Evolutionary conservation across 2,329 filamentous ascomycete genomes (phyloP).

Genomic region (Sarocladiaceae sp.): DNA sequence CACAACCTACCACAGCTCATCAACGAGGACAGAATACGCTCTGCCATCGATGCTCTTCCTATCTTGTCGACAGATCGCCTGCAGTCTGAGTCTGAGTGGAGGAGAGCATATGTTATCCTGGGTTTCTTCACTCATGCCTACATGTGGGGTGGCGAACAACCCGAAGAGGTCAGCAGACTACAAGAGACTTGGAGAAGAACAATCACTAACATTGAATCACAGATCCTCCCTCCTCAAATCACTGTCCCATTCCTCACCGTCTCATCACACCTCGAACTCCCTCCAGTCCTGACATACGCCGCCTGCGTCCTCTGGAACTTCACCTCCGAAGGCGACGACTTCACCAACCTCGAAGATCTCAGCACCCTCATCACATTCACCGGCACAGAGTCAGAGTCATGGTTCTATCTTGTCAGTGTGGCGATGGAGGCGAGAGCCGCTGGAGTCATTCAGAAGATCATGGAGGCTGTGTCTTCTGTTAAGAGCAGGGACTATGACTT

Average conservation of each 20-base stretch:
- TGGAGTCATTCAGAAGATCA: slow-evolving; percentile 70
- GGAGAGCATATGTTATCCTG: slow-evolving; percentile 74
- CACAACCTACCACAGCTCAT: slow-evolving; percentile 65
- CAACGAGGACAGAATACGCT: slow-evolving; percentile 58
- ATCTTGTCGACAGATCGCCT: slow-evolving; percentile 64
- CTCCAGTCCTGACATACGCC: slow-evolving; percentile 87
- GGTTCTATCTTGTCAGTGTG: slow-evolving; percentile 89
- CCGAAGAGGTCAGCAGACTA: slow-evolving; percentile 61
- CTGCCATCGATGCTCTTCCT: slow-evolving; percentile 61
- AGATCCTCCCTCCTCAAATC: slow-evolving; percentile 69
- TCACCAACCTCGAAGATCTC: slow-evolving; percentile 65
- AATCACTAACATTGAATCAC: background rate
- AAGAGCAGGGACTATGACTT: slow-evolving; percentile 53
- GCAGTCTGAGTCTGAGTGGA: slow-evolving; percentile 66
- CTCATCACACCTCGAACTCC: slow-evolving; percentile 71
- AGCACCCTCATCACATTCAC: slow-evolving; percentile 78
- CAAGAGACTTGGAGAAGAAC: background rate
- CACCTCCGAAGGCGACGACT: slow-evolving; percentile 46
- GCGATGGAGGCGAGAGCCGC: slow-evolving; percentile 84
- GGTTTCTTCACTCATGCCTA: slow-evolving; percentile 80
- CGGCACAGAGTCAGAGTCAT: slow-evolving; percentile 83
- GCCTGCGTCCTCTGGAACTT: slow-evolving; percentile 90
- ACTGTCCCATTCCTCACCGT: slow-evolving; percentile 72
- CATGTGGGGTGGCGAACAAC: slow-evolving; percentile 79
- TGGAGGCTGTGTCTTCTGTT: slow-evolving; percentile 69